Evolutionary conservation across 495 filamentous ascomycete genomes (phyloP), one percentile per base, ranked within the genome.

Genomic region (Penicillium subrubescens): DNA sequence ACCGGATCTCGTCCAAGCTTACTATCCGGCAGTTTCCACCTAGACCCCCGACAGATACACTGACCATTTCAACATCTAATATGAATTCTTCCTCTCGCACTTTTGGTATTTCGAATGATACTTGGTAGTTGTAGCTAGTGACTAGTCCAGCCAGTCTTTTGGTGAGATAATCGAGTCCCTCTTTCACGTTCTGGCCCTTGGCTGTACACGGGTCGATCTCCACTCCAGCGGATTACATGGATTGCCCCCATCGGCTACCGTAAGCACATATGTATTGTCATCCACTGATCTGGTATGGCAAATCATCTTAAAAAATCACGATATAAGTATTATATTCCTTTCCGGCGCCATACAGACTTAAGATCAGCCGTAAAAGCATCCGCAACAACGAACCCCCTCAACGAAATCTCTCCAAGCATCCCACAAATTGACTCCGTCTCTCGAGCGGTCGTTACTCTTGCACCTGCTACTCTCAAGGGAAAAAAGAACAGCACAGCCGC

Each of bases 141-240:
- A 6, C 5, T 19, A 21, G 21, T 12, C 12, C 2, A 41, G 12
- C 35, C 35, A 25, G 15, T 53, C 52, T 58, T 61, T 44, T 19
- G 62, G 53, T 72, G 70, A 72, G 67, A 67, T 72, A 67, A 70
- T 70, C 46, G 54, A 72, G 46, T 66, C 5, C 17, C 55, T 53
- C 10, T 19, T 52, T 39, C 50, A 31, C 48, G 59, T 65, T 65
- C 59, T 62, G 50, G 63, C 50, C 65, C 23, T 60, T 37, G 34
- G 0, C 53, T 57, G 56, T 39, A 15, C 51, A 60, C 54, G 57
- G 63, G 52, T 60, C 57, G 53, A 61, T 62, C 66, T 52, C 17
- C 8, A 27, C 54, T 35, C 39, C 37, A n/a, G 17, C 14, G 15
- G 25, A 31, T 31, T 27, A 31, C 27, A 51, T 31, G 6, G n/a